Evolutionary conservation across 306 rosid genomes (phyloP), one percentile per base, ranked within the genome.

Genomic region (Dryas octopetala): DNA sequence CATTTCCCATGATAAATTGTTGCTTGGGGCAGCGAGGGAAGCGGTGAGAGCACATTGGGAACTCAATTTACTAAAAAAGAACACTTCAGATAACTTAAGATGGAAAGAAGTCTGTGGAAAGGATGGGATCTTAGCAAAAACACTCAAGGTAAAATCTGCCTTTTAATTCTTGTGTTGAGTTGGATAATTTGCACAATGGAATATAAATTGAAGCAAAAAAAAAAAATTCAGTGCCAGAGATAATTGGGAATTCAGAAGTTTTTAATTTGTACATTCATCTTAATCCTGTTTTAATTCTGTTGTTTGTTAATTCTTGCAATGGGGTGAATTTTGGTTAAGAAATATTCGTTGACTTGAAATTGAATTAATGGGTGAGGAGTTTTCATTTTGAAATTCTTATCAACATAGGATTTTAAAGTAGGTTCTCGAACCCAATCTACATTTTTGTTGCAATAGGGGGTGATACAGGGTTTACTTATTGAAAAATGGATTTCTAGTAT

Each of bases 11-110:
- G 99, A 96, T 79, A 96, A 89, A 80, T 82, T 96, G 66, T 83
- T 96, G 86, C 97, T 96, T 84, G 99, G 99, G 58, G 99, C 99
- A 26, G 96, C 99, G 17, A 89, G 98, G 83, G 99, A 92, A 82
- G 99, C 99, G 4, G 98, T 96, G 46, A 88, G 88, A 85, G 97
- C 99, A n/a, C 93, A 86, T 65, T 96, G 99, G 99, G 98, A 96
- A 75, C 88, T 95, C 73, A 86, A 89, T 85, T 85, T 95, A 76
- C 91, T 88, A 68, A 95, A 82, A 88, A 95, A 90, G 44, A 89
- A 92, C 80, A 89, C 92, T 59, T 61, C 57, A 26, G 90, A 85
- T 81, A 96, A 92, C 88, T 86, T 96, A 68, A 81, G 85, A 78
- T 96, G 98, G 98, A 90, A 84, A 81, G 85, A 76, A 82, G 90